Conservation (phyloP, 441 rosid genomes). For the Geranium incanum region DNA sequence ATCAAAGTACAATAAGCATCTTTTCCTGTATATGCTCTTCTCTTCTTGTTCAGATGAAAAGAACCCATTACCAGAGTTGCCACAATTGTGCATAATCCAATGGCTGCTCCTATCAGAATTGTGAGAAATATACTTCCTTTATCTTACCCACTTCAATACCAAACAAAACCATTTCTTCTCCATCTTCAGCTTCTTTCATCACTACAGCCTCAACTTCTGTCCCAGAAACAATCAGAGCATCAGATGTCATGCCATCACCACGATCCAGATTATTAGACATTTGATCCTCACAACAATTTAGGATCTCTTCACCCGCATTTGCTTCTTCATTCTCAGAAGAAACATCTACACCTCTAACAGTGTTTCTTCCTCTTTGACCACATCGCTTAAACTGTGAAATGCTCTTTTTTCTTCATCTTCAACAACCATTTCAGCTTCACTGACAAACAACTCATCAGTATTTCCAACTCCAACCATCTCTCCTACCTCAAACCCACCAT, state of each 20-base stretch:
- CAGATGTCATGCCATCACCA: not conserved
- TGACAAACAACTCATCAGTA: not conserved
- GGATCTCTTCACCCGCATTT: conserved; percentile 10
- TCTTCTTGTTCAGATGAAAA: conserved; percentile 17
- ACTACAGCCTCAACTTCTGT: conserved; percentile 14
- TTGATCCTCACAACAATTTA: conserved; percentile 11
- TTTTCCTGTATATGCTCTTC: conserved; percentile 12
- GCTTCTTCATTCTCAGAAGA: not conserved
- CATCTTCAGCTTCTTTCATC: not conserved
- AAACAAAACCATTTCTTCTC: conserved; percentile 14
- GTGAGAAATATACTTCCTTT: conserved; percentile 9
- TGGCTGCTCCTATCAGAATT: conserved; percentile 10
- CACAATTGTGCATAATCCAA: conserved; percentile 19
- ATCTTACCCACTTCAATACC: not conserved
- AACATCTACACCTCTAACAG: not conserved
- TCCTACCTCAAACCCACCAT: conserved; percentile 16
- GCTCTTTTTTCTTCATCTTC: conserved; percentile 10
- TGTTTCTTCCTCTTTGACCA: not conserved
- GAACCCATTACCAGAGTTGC: conserved; percentile 18
- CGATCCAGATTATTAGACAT: not conserved
- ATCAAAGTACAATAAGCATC: not conserved
- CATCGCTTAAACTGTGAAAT: not conserved
- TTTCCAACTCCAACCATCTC: conserved; percentile 11
- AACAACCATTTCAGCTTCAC: conserved; percentile 3
- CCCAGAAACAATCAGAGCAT: conserved; percentile 11